phyloP scores from a whole-genome alignment of 2,329 filamentous ascomycete genomes.

The Pyrenophora seminiperda region DNA sequence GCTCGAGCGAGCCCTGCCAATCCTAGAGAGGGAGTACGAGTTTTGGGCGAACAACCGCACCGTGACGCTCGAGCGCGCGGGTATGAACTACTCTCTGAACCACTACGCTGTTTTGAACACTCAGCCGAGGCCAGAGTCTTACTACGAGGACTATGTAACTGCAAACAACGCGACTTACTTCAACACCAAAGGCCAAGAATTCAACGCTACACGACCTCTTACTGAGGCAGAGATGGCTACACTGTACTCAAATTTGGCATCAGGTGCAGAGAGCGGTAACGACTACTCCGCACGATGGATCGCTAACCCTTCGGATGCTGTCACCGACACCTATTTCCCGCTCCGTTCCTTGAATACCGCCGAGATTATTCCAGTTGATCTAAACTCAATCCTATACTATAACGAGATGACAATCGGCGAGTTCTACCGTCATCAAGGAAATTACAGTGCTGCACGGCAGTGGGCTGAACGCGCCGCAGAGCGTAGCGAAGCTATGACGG shows the following conservation, averaged over 20 bases:
- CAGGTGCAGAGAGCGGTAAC: conserved; percentile 69
- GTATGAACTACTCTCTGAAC: conserved; percentile 61
- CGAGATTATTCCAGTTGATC: conserved; percentile 66
- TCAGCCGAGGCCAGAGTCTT: conserved; percentile 70
- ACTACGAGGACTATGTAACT: conserved; percentile 67
- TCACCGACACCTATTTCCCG: conserved; percentile 66
- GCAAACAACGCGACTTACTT: conserved; percentile 70
- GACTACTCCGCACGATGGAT: conserved; percentile 68
- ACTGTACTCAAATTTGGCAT: conserved; percentile 67
- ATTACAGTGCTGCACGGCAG: conserved; percentile 55
- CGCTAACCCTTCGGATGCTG: conserved; percentile 62
- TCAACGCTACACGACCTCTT: conserved; percentile 58
- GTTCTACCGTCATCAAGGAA: conserved; percentile 60
- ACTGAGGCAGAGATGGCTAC: conserved; percentile 58
- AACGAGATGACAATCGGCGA: conserved; percentile 65
- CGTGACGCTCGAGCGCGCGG: conserved; percentile 56
- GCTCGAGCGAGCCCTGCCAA: conserved; percentile 64
- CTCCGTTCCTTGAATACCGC: conserved; percentile 66
- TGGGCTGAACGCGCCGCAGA: conserved; percentile 59
- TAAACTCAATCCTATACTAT: conserved; percentile 71
- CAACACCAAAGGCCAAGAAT: conserved; percentile 62
- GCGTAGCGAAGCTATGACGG: conserved; percentile 66
- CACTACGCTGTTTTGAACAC: conserved; percentile 68
- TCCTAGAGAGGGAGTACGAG: conserved; percentile 66
- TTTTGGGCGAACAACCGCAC: conserved; percentile 68